These are phyloP conservation scores for Halophytophthora batemanensis DNA, from an alignment of 352 stramenopile species.

Conservation along the genomic window DNA sequence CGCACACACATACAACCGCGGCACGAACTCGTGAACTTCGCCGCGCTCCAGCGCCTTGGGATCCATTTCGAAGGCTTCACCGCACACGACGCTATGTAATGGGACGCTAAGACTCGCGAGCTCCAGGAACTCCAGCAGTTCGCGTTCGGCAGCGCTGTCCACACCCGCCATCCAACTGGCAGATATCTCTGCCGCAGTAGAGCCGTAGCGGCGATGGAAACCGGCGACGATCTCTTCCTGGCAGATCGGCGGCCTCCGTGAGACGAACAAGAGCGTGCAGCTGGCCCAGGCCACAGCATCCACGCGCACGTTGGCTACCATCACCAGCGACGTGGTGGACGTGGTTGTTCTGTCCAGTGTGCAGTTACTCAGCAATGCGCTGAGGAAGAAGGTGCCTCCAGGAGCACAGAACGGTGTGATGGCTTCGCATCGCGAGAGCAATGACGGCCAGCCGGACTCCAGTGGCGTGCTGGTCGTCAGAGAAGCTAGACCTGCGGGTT, in stretches of 20 bases:
- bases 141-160: conserved; percentile 15
- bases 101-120: conserved; percentile 26
- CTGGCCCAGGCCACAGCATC: conserved; percentile 34
- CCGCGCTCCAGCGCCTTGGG: background rate
- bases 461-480: background rate
- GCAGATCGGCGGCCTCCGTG: conserved; percentile 28
- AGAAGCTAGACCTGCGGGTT: background rate
- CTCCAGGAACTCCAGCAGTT: conserved; percentile 21
- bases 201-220: conserved; percentile 24
- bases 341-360: background rate
- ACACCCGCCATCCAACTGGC: conserved; percentile 9
- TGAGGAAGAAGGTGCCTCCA: conserved; percentile 19
- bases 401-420: conserved; percentile 19
- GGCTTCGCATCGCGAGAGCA: conserved; percentile 7
- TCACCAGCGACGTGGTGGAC: conserved; percentile 7
- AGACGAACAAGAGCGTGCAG: conserved; percentile 26
- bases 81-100: conserved; percentile 17
- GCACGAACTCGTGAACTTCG: background rate
- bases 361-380: conserved; percentile 17
- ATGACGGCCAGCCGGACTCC: conserved; percentile 16
- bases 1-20: conserved; percentile 25
- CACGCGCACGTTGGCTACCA: conserved; percentile 22
- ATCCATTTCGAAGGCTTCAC: conserved; percentile 20
- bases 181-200: conserved; percentile 9
- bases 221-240: conserved; percentile 23